These are phyloP conservation scores for Dictyophora rubrovolvata DNA, from an alignment of 768 basidiomycete species.

Conservation along the genomic window DNA sequence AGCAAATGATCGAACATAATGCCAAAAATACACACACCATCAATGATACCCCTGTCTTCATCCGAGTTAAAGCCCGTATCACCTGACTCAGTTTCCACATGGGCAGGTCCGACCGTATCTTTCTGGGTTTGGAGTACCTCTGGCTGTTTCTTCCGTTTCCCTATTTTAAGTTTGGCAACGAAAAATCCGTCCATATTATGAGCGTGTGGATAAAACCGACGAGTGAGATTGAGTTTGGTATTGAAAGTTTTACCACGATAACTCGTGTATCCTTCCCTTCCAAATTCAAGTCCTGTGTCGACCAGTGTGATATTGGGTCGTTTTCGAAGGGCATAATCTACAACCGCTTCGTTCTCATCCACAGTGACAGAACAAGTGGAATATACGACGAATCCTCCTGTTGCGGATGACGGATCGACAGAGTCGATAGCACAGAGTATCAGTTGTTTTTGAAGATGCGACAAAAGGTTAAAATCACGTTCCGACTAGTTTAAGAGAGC, in stretches of 20 bases:
- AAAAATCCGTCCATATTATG: conserved; percentile 99
- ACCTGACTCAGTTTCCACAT: conserved; percentile 17
- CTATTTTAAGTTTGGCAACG: conserved; percentile 97
- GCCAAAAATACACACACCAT: conserved; percentile 44
- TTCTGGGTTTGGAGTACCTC: not conserved
- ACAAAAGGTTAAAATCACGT: conserved; percentile 91
- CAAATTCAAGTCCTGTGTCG: conserved; percentile 87
- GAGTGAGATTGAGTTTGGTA: conserved; percentile 66
- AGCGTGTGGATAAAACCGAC: conserved; percentile 92
- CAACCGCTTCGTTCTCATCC: conserved; percentile 97
- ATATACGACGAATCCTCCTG: conserved; percentile 92
- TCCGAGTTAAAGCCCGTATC: conserved; percentile 57
- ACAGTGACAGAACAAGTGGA: conserved; percentile 98
- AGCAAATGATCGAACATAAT: conserved; percentile 11
- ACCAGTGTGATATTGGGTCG: conserved; percentile 88
- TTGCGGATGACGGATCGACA: conserved; percentile 77
- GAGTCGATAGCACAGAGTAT: conserved; percentile 98
- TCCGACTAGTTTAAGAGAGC: conserved; percentile 49
- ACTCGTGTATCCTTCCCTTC: conserved; percentile 79
- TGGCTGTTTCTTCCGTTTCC: conserved; percentile 49
- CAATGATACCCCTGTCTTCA: conserved; percentile 67
- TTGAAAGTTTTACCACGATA: conserved; percentile 89
- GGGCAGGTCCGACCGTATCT: conserved; percentile 10
- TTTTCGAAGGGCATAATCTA: conserved; percentile 94
- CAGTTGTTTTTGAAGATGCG: conserved; percentile 96